Base-by-base conservation (phyloP, 768 basidiomycete species). In the Amanita pseudoporphyria region DNA sequence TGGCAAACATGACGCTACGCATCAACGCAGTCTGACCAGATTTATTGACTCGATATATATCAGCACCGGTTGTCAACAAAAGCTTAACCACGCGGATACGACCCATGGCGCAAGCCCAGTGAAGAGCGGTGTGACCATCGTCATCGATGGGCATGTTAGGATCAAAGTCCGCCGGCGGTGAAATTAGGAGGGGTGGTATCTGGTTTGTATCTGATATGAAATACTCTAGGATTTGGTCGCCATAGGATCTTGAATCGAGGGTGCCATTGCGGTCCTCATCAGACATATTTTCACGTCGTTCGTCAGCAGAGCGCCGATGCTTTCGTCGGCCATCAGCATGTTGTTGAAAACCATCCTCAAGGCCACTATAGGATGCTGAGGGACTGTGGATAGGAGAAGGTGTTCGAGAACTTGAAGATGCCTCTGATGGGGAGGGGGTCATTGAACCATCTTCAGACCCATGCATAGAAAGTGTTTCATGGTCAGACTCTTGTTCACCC, bases 101-200 rank as follows among this genome's bases (percentile, higher is more conserved):
- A 26, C 96, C 96, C 95, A 99, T 97, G 9, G 96, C 96, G 59
- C 91, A 94, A 3, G 94, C 95, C 96, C 96, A 99, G 58, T 99
- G 96, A 12, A 99, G 69, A 18, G 96, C 82, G 0, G 94, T 96
- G 63, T 99, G 96, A 0, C 91, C 92, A 61, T 99, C 96, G 54
- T 98, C 96, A 68, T 99, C 96, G 53, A 99, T 98, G 30, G 85
- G 82, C 72, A 93, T 87, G 59, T 98, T 92, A 10, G 96, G 82
- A 63, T 98, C 92, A 62, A 96, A 94, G 66, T 96, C 88, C 35
- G 77, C 61, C 5, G 95, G 93, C 13, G 93, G 96, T 35, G 76
- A 77, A 53, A 95, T 82, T 57, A 99, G 82, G 51, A 96, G 71
- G 19, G 79, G 74, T 7, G 96, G 96, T 26, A 94, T 82, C 60